Conservation (phyloP, 2,329 filamentous ascomycete genomes). For the Leptosphaerulina australis region DNA sequence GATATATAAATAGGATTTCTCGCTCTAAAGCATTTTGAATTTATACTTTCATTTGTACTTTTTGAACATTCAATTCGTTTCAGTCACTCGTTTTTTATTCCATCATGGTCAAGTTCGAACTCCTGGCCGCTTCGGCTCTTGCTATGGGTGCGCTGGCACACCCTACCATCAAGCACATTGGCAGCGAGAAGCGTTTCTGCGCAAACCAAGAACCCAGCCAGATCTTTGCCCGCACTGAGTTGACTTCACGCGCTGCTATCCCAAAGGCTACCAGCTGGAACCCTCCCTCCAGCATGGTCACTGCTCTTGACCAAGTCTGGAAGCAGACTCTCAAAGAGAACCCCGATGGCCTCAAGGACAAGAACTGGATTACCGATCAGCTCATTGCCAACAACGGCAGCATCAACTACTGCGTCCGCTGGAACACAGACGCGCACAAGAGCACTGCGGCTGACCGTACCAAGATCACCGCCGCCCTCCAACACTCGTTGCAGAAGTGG, state of each 20-base stretch:
- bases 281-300: conserved; percentile 32
- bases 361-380: conserved; percentile 42
- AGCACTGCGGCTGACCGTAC: conserved; percentile 50
- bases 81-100: conserved; percentile 8
- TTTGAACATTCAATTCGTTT: conserved; percentile 12
- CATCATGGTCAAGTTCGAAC: conserved; percentile 28
- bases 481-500: conserved; percentile 51
- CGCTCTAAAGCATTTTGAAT: background rate
- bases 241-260: conserved; percentile 24
- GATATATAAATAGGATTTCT: background rate
- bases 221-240: conserved; percentile 20
- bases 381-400: conserved; percentile 39
- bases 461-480: conserved; percentile 45
- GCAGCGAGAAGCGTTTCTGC: conserved; percentile 27
- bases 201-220: conserved; percentile 21
- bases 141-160: conserved; percentile 30
- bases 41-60: background rate
- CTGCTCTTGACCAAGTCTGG: conserved; percentile 35
- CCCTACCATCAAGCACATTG: conserved; percentile 34
- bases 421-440: conserved; percentile 49
- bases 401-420: conserved; percentile 54
- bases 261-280: conserved; percentile 32
- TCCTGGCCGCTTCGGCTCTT: conserved; percentile 23
- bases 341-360: conserved; percentile 30
- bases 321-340: conserved; percentile 33